Base-by-base conservation (phyloP, 257 asterid genomes). In the Paraleonurus japonicus region DNA sequence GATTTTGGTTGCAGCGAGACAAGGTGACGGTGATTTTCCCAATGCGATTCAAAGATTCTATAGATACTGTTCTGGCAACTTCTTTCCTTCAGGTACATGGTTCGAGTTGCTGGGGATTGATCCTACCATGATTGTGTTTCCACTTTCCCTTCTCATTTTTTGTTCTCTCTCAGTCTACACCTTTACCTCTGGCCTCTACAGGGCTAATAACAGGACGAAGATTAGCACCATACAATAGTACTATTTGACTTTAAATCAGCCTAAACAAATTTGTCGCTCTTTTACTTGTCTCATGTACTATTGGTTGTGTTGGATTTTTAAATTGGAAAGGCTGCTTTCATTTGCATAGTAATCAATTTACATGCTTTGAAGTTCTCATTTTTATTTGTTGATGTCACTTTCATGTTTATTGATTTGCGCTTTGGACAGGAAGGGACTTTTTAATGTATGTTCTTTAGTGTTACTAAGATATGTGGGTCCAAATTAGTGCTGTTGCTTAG, bases 41-140 rank as follows among this genome's bases (percentile, higher is more conserved):
- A 37, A 89, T 93, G 97, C 85, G 90, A 67, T 93, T 93, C 86
- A 90, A 81, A 74, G 97, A 93, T 86, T 83, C 98, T 4, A 74
- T 84, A 24, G 96, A 93, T 80, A 88, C 84, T 51, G 85, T 87
- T 86, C 95, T 94, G 45, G 97, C 98, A 13, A 82, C 96, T 63
- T 94, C 98, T 73, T 94, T 94, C 83, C 89, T 94, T 63, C 96
- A 87, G 96, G 98, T 91, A 84, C 33, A 54, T 28, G 63, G 65
- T 57, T 28, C 65, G 13, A 7, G 41, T 60, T 53, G 26, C 35
- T 17, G 48, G 61, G 51, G 20, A 64, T 57, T 32, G n/a, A 77
- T 35, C 20, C 50, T 65, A 48, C 33, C 43, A 60, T 57, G 55
- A 69, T 57, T 73, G 32, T 22, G 39, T 13, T 69, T 16, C 45